These are phyloP conservation scores for Chalaropsis thielavioides DNA, from an alignment of 2,329 filamentous ascomycete genomes.

Conservation along the genomic window DNA sequence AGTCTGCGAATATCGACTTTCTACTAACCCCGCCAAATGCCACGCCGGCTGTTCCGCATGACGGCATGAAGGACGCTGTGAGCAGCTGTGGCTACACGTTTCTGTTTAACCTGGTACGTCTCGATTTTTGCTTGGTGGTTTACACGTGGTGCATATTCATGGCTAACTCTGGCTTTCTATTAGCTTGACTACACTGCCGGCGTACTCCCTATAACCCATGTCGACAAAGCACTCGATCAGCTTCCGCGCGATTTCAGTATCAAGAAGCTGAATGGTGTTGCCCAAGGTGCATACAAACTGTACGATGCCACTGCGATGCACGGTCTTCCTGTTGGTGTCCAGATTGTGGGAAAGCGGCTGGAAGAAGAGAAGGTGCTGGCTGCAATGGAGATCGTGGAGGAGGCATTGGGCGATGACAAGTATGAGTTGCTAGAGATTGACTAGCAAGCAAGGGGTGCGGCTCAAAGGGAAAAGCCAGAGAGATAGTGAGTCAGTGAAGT, in stretches of 20 bases:
- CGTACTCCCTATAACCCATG: constrained; percentile 71
- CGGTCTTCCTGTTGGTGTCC: constrained; percentile 72
- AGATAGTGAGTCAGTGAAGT: constrained; percentile 5
- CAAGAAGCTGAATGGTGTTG: constrained; percentile 60
- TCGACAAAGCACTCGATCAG: constrained; percentile 54
- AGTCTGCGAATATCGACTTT: constrained; percentile 56
- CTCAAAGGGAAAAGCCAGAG: neutral
- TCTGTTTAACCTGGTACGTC: constrained; percentile 67
- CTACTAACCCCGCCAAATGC: constrained; percentile 77
- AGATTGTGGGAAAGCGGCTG: constrained; percentile 63
- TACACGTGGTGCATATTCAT: neutral
- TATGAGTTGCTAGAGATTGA: constrained; percentile 38
- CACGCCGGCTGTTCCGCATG: constrained; percentile 75
- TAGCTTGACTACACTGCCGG: constrained; percentile 76
- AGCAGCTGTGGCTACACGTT: constrained; percentile 88
- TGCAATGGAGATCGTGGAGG: constrained; percentile 65
- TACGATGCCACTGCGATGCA: constrained; percentile 77
- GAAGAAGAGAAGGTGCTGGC: constrained; percentile 81
- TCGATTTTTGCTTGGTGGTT: neutral
- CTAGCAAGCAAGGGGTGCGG: constrained; percentile 19
- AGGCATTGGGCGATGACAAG: constrained; percentile 47
- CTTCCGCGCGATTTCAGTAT: constrained; percentile 47
- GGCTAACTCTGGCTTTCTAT: neutral
- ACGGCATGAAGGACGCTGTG: constrained; percentile 72
- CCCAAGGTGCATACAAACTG: constrained; percentile 67